Percentiles rank a stretch among this genome's conserved stretches.
Conservation (phyloP, 208 protist species). For the Plasmodiophora brassicae region DNA sequence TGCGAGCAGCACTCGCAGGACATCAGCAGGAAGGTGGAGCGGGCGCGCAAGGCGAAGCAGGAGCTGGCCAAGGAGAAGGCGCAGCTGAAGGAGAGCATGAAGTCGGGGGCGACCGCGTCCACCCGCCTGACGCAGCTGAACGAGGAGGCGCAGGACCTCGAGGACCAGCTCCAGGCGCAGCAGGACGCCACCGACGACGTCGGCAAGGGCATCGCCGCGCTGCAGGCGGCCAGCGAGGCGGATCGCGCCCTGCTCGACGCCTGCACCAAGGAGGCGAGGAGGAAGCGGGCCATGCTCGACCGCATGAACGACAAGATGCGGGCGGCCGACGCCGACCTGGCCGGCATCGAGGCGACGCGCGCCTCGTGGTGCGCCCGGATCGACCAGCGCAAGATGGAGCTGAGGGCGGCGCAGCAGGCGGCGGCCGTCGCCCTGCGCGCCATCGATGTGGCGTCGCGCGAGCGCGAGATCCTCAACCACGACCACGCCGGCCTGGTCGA, state of each 20-base stretch:
- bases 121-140: neutral
- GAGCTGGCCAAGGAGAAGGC: conserved; percentile 19
- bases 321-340: neutral
- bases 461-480: conserved; percentile 14
- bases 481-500: neutral
- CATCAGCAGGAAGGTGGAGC: neutral
- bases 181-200: neutral
- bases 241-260: neutral
- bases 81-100: conserved; percentile 5
- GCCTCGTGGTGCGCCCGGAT: neutral
- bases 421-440: neutral
- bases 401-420: neutral
- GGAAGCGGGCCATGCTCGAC: neutral
- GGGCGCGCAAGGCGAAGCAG: neutral
- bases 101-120: neutral
- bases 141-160: conserved; percentile 21
- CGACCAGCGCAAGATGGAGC: neutral
- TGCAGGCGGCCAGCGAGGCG: neutral
- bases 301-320: neutral
- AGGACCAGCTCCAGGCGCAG: conserved; percentile 22
- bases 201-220: neutral
- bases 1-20: conserved; percentile 24
- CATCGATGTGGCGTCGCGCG: neutral
- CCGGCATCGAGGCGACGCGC: neutral
- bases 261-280: neutral